A percentile compares a stretch with the other conserved stretches of the same genome.
Evolutionary conservation across 352 stramenopile species (phyloP).

Genomic region (Pythium myriotylum): DNA sequence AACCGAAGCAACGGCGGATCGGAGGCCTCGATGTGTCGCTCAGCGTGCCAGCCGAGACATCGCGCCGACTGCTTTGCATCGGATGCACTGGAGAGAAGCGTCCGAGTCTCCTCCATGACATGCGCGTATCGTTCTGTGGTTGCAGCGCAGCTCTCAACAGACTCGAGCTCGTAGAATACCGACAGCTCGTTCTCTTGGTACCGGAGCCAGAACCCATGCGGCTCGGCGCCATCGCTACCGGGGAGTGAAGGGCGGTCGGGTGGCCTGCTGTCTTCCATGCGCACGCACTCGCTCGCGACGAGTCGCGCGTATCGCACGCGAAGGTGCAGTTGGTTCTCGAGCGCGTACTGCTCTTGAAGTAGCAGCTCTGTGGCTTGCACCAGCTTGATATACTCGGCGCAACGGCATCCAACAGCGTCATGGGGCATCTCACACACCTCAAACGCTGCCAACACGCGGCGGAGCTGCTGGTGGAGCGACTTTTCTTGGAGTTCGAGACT

Average conservation of each 20-base stretch:
- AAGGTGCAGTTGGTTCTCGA: slow-evolving; percentile 7
- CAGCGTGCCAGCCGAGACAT: neutral
- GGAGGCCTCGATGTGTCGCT: neutral
- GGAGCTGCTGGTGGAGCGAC: neutral
- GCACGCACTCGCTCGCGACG: neutral
- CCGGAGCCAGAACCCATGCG: neutral
- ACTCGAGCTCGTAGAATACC: neutral
- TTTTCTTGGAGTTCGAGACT: neutral
- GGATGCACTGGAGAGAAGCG: neutral
- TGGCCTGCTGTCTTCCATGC: neutral
- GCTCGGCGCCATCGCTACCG: no score
- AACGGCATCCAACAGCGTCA: neutral
- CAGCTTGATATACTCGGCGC: neutral
- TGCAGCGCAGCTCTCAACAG: neutral
- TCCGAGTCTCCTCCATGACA: neutral
- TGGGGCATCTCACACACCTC: neutral
- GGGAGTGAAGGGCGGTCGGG: neutral
- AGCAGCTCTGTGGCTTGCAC: neutral
- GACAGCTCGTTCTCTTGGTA: neutral
- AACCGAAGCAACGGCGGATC: neutral
- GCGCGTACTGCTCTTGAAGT: slow-evolving; percentile 8
- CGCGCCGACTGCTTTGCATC: neutral
- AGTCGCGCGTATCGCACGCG: slow-evolving; percentile 4
- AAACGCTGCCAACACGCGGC: neutral
- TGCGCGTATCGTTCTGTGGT: neutral